Evolutionary conservation across 192 early-diverging fungal species (phyloP).

Genomic region (Gryganskiella cystojenkinii): DNA sequence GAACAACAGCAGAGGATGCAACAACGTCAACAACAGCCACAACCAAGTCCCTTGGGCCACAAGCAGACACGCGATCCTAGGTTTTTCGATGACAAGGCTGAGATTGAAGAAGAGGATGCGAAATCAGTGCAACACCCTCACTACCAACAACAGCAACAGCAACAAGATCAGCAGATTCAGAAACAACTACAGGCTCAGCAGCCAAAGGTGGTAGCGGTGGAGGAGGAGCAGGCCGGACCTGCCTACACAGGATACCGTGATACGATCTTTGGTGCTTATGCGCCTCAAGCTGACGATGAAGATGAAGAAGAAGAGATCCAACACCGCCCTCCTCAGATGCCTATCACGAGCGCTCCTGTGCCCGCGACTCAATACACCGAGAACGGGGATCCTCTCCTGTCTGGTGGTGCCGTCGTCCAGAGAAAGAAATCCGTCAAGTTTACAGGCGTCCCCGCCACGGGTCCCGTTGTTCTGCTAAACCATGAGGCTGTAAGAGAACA

Average conservation of each 20-base stretch:
- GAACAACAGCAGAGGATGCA: conserved; percentile 37
- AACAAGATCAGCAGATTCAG: background rate
- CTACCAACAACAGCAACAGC: conserved; percentile 2
- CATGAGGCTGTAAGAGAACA: conserved; percentile 45
- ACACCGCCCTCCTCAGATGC: background rate
- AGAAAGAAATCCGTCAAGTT: conserved; percentile 52
- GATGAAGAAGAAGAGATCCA: conserved; percentile 25
- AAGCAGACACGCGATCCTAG: conserved; percentile 37
- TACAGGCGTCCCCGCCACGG: conserved; percentile 26
- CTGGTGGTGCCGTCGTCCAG: conserved; percentile 12
- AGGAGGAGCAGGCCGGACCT: background rate
- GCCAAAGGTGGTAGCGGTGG: too few relatives aligned
- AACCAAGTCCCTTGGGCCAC: conserved; percentile 21
- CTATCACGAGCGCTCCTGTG: background rate
- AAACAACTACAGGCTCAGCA: background rate
- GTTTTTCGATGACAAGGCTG: conserved; percentile 46
- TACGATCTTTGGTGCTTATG: conserved; percentile 49
- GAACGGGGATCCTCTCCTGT: too few relatives aligned
- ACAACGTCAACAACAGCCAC: conserved; percentile 39
- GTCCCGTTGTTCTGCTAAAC: conserved; percentile 40
- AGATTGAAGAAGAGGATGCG: conserved; percentile 22
- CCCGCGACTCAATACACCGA: background rate
- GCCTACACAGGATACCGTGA: conserved; percentile 49
- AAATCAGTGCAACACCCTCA: conserved; percentile 5
- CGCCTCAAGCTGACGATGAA: conserved; percentile 24